These are phyloP conservation scores for Mikania micrantha DNA, from an alignment of 129 eudicot species.

Conservation along the genomic window DNA sequence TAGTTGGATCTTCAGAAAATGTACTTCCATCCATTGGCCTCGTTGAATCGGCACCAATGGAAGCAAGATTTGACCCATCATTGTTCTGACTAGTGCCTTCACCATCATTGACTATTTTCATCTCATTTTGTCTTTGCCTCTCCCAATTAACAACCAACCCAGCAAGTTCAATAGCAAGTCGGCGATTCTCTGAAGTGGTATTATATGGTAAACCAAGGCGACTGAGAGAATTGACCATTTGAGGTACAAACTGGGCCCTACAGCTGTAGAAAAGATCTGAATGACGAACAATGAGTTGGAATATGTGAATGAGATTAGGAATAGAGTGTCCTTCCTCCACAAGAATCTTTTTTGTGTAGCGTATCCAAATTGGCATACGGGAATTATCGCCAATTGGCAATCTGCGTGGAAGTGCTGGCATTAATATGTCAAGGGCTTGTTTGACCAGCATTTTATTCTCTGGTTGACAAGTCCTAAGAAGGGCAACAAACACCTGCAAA, in stretches of 20 bases:
- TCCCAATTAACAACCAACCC: conserved; percentile 99
- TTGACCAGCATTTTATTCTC: conserved; percentile 99
- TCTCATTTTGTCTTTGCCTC: conserved; percentile 90
- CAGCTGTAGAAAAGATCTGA: conserved; percentile 98
- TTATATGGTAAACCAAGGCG: conserved; percentile 96
- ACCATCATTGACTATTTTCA: conserved; percentile 48
- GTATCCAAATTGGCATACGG: conserved; percentile 99
- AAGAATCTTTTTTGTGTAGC: conserved; percentile 94
- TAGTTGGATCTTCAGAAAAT: conserved; percentile 73
- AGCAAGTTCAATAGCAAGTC: conserved; percentile 98
- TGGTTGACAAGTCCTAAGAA: conserved; percentile 93
- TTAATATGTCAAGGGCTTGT: conserved; percentile 98
- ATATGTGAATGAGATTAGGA: conserved; percentile 93
- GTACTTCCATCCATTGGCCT: conserved; percentile 58
- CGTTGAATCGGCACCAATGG: conserved; percentile 46
- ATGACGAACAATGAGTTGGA: conserved; percentile 98
- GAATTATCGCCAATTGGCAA: conserved; percentile 89
- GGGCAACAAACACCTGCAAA: conserved; percentile 93
- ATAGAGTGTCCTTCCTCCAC: conserved; percentile 99
- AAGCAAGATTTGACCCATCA: conserved; percentile 45
- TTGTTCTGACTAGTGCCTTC: conserved; percentile 49
- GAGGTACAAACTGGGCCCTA: conserved; percentile 99
- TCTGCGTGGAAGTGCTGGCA: conserved; percentile 96
- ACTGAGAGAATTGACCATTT: conserved; percentile 97
- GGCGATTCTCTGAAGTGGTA: conserved; percentile 89